Conservation (phyloP, 202 grass and related monocot genomes). For the Musa balbisiana region DNA sequence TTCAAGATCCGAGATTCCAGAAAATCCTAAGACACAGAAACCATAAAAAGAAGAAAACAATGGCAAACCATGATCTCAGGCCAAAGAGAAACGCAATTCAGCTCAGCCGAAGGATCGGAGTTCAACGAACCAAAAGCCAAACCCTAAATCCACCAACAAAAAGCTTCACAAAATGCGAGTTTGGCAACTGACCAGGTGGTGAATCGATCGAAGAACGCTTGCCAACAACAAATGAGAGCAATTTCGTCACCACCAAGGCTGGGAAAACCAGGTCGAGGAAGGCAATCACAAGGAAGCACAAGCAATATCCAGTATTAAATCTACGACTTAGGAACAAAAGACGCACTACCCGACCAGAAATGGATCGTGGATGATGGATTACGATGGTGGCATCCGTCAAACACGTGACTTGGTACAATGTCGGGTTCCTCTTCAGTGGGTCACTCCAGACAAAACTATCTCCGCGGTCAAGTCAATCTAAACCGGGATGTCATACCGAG, state of each 20-base stretch:
- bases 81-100: neutral
- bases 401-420: too few species aligned
- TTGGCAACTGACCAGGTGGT: neutral
- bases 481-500: too few species aligned
- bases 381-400: too few species aligned
- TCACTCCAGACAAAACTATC: too few species aligned
- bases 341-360: neutral
- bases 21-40: neutral
- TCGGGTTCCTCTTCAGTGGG: too few species aligned
- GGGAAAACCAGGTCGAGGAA: neutral
- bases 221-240: neutral
- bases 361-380: too few species aligned
- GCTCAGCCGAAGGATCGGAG: neutral
- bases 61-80: neutral
- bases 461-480: too few species aligned
- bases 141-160: neutral
- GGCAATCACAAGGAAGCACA: neutral
- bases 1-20: neutral
- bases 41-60: neutral
- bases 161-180: neutral
- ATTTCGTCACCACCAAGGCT: neutral
- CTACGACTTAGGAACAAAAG: neutral
- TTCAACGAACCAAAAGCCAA: neutral
- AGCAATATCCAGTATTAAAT: neutral
- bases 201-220: neutral